Evolutionary conservation across 2,329 filamentous ascomycete species (phyloP).

Genomic region (Ophiostoma himal-ulmi): DNA sequence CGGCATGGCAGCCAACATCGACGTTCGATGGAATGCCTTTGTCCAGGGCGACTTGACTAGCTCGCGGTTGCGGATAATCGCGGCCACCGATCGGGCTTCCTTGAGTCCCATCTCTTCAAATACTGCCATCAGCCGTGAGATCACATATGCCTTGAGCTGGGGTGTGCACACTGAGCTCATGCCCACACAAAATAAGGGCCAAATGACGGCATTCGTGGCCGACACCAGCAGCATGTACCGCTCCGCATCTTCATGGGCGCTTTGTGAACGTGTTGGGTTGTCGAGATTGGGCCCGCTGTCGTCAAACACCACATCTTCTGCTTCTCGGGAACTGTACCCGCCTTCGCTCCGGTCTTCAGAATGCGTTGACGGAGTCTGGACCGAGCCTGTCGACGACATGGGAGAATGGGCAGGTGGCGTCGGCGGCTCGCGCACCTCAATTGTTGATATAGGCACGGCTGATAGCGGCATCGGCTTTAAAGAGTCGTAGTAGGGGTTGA

Average conservation of each 20-base stretch:
- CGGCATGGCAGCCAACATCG: not conserved
- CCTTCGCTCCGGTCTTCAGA: not conserved
- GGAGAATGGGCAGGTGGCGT: conserved; percentile 22
- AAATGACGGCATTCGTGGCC: conserved; percentile 44
- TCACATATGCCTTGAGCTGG: conserved; percentile 40
- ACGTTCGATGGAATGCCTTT: not conserved
- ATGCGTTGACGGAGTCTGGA: conserved; percentile 16
- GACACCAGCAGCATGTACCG: conserved; percentile 46
- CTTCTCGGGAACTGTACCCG: conserved; percentile 2
- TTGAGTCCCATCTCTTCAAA: conserved; percentile 42
- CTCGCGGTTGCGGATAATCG: conserved; percentile 38
- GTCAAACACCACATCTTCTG: conserved; percentile 24
- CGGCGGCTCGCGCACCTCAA: conserved; percentile 22
- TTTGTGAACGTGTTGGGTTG: conserved; percentile 36
- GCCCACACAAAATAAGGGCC: conserved; percentile 46
- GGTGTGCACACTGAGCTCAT: conserved; percentile 42
- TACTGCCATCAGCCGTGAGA: conserved; percentile 42
- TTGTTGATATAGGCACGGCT: conserved; percentile 21
- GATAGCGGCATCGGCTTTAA: conserved; percentile 15
- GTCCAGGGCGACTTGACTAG: conserved; percentile 26
- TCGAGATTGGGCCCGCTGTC: conserved; percentile 36
- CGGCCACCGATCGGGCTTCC: conserved; percentile 42
- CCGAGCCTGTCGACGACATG: conserved; percentile 17
- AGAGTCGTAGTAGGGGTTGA: conserved; percentile 33
- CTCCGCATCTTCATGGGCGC: conserved; percentile 36